These are phyloP conservation scores for Bolboschoenus planiculmis DNA, from an alignment of 176 grass and related monocot species.

Conservation along the genomic window DNA sequence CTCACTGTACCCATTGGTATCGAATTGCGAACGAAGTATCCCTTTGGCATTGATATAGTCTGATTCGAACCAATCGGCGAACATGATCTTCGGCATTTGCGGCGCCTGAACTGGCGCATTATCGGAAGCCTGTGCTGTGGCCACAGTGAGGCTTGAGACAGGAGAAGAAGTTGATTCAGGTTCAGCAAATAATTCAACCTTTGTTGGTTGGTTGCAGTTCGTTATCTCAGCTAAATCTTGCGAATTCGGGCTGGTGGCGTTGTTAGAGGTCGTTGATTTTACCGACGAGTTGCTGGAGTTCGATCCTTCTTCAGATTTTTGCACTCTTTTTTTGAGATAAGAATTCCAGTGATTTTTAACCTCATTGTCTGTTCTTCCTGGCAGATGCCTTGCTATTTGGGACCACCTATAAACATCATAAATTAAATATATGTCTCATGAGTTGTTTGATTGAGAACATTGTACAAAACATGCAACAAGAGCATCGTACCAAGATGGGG, in stretches of 20 bases:
- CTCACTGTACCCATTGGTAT: constrained; percentile 5
- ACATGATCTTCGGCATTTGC: constrained; percentile 67
- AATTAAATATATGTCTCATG: background rate
- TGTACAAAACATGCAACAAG: background rate
- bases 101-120: constrained; percentile 31
- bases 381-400: constrained; percentile 77
- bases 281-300: constrained; percentile 12
- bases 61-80: constrained; percentile 79
- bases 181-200: constrained; percentile 33
- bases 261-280: constrained; percentile 26
- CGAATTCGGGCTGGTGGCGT: constrained; percentile 18
- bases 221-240: constrained; percentile 20
- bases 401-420: constrained; percentile 70
- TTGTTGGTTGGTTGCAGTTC: constrained; percentile 21
- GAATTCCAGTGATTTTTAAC: constrained; percentile 99
- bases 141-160: constrained; percentile 44
- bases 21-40: background rate
- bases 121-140: background rate
- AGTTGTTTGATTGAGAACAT: constrained; percentile 14
- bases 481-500: background rate
- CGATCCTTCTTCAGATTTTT: constrained; percentile 20
- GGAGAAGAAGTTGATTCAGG: constrained; percentile 39
- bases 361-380: constrained; percentile 92
- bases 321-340: constrained; percentile 86
- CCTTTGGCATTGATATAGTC: constrained; percentile 40